These are phyloP conservation scores for Exserohilum turcica DNA, from an alignment of 2,329 filamentous ascomycete species.

Conservation along the genomic window DNA sequence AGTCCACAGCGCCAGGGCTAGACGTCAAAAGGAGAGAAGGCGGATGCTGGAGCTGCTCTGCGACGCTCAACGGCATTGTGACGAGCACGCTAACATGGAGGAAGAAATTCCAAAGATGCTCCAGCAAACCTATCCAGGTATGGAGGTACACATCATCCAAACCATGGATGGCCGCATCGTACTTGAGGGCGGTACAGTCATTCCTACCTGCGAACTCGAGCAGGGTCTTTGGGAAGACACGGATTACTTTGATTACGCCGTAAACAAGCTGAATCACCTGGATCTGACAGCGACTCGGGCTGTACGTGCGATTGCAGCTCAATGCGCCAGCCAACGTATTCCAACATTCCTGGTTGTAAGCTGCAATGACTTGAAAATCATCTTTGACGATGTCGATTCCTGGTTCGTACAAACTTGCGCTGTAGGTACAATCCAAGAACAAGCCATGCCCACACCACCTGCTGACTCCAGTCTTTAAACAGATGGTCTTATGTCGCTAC, in stretches of 20 bases:
- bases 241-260: constrained; percentile 48
- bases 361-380: constrained; percentile 49
- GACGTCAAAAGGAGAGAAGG: constrained; percentile 50
- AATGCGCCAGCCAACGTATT: constrained; percentile 41
- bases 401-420: constrained; percentile 54
- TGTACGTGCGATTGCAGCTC: constrained; percentile 48
- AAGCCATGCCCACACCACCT: neutral
- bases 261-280: constrained; percentile 45
- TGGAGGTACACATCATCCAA: constrained; percentile 35
- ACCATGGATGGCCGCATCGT: constrained; percentile 29
- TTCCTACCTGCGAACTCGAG: constrained; percentile 40
- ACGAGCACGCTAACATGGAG: constrained; percentile 30
- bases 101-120: constrained; percentile 39
- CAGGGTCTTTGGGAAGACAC: constrained; percentile 54
- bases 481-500: constrained; percentile 44
- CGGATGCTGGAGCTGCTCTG: constrained; percentile 47
- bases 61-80: constrained; percentile 23
- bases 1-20: constrained; percentile 45
- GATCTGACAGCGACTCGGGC: constrained; percentile 31
- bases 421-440: neutral
- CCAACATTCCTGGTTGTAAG: constrained; percentile 48
- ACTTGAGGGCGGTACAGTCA: constrained; percentile 31
- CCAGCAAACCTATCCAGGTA: constrained; percentile 42
- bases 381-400: constrained; percentile 56
- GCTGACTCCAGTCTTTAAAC: neutral